Evolutionary conservation across 495 filamentous ascomycete genomes (phyloP).

Genomic region (Rostrohypoxylon terebratum): DNA sequence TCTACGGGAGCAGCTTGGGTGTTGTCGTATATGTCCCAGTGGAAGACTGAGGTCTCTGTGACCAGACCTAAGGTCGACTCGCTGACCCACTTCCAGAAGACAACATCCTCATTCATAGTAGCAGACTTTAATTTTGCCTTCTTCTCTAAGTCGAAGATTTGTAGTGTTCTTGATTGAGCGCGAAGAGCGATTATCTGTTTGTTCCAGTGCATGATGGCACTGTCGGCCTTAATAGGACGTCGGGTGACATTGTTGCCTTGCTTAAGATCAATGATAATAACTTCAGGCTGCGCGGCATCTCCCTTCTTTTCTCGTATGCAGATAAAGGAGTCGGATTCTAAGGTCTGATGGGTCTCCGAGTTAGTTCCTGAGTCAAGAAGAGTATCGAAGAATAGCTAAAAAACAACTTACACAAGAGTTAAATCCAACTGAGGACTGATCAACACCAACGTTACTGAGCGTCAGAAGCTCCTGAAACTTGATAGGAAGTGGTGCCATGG

Average conservation of each 20-base stretch:
- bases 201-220: conserved; percentile 99
- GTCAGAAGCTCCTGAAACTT: conserved; percentile 94
- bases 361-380: conserved; percentile 34
- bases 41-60: conserved; percentile 89
- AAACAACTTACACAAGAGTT: conserved; percentile 86
- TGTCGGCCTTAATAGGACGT: conserved; percentile 97
- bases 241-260: conserved; percentile 92
- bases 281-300: conserved; percentile 84
- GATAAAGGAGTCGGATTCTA: conserved; percentile 96
- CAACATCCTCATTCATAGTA: conserved; percentile 94
- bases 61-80: conserved; percentile 87
- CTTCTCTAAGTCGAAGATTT: conserved; percentile 93
- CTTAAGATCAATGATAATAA: conserved; percentile 96
- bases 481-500: conserved; percentile 77
- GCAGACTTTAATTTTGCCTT: conserved; percentile 96
- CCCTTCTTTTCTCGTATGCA: conserved; percentile 93
- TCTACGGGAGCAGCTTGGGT: conserved; percentile 83
- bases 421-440: conserved; percentile 91
- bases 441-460: conserved; percentile 83
- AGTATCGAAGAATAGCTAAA: conserved; percentile 10
- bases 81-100: conserved; percentile 99
- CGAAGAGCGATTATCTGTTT: conserved; percentile 96
- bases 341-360: conserved; percentile 69
- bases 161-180: conserved; percentile 89
- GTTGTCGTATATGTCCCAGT: conserved; percentile 94